Evolutionary conservation across 257 asterid genomes (phyloP), one percentile per base, ranked within the genome.

Genomic region (Capsicum pubescens): DNA sequence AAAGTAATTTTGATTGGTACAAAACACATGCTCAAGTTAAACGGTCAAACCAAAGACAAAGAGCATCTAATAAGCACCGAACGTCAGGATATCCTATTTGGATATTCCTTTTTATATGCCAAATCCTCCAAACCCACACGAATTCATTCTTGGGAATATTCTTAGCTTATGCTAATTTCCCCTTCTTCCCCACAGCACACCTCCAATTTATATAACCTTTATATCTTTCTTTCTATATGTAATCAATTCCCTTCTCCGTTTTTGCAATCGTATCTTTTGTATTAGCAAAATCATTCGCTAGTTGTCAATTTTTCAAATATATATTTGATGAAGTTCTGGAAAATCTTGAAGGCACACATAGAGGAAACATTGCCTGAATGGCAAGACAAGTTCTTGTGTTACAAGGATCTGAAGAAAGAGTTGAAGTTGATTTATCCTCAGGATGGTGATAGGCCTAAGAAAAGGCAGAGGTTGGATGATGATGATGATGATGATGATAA

Each of bases 321-420:
- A 3, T 39, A 39, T 39, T 39, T 39, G 17, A 87, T 84, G 91
- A 85, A 87, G 64, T 84, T 87, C 39, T 83, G 88, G 87, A 87
- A 89, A 84, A 85, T 83, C 9, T 70, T 89, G 84, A 87, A 84
- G 50, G 56, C 80, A 2, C 66, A 68, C 80, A 89, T 89, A 13
- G 91, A 89, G 50, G 89, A 86, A 44, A 84, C 85, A 0, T 35
- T 87, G 13, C 91, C 91, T 39, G 89, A 87, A 32, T 89, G 90
- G 91, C 84, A 59, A 67, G 88, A 84, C 81, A 86, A 87, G 71
- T 89, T 89, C 54, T 86, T 87, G 87, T 70, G 76, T 11, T 89
- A 89, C 81, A 89, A 89, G 66, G 87, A 86, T 60, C 71, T 89
- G 81, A 89, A 89, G 83, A 79, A 86, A 59, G 87, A 85, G 81